Percentiles rank a stretch among this genome's conserved stretches.
These are phyloP conservation scores for Talaromyces verruculosus DNA, from an alignment of 2,329 filamentous ascomycete genomes.

Conservation along the genomic window DNA sequence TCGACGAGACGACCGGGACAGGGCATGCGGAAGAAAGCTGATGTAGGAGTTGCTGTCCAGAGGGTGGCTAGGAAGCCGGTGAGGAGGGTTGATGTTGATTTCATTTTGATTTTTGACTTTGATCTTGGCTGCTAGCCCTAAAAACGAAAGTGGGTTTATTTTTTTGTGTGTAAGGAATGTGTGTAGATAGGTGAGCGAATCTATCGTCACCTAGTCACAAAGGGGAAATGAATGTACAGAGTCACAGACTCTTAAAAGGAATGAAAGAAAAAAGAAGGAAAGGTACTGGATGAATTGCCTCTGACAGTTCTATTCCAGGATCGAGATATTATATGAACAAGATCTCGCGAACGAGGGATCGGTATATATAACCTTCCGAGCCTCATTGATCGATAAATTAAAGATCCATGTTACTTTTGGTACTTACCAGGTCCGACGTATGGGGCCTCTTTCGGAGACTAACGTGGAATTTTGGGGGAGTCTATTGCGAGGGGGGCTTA, in stretches of 20 bases:
- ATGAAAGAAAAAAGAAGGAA: conserved; percentile 3
- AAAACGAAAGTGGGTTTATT: not conserved
- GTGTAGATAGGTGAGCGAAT: conserved; percentile 7
- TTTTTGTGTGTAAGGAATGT: not conserved
- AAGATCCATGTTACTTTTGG: conserved; percentile 4
- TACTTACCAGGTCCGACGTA: not conserved
- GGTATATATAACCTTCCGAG: conserved; percentile 3
- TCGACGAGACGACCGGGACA: conserved; percentile 70
- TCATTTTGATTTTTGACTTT: not conserved
- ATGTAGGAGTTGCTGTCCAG: conserved; percentile 4
- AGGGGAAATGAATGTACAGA: conserved; percentile 8
- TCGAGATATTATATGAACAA: not conserved
- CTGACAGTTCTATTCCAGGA: not conserved
- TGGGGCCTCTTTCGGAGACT: not conserved
- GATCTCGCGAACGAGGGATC: not conserved
- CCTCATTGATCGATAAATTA: not conserved
- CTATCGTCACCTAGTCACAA: conserved; percentile 8
- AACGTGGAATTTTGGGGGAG: not conserved
- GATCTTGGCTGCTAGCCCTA: not conserved
- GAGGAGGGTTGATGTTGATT: conserved; percentile 9
- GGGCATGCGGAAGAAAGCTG: conserved; percentile 79
- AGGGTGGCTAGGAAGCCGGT: conserved; percentile 12
- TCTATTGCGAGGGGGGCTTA: not conserved
- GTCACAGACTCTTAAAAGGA: conserved; percentile 18
- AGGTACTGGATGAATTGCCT: not conserved